These are phyloP conservation scores for Auriculariales sp. DNA, from an alignment of 768 basidiomycete species.

Conservation along the genomic window DNA sequence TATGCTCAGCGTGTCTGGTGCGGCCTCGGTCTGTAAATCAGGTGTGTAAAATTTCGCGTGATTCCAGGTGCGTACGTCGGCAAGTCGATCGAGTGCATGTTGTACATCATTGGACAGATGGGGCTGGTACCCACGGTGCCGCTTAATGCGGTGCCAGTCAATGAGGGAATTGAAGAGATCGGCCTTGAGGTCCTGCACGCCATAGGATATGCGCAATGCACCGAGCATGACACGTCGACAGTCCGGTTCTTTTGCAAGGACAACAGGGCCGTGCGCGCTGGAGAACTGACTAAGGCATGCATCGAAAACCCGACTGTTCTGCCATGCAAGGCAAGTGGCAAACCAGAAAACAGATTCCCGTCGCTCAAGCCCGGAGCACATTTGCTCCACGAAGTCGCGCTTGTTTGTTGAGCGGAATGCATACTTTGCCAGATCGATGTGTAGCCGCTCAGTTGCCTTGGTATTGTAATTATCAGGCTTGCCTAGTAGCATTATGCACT, in stretches of 20 bases:
- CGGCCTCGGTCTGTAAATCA: constrained; percentile 16
- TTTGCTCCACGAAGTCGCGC: constrained; percentile 24
- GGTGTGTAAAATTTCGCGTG: constrained; percentile 15
- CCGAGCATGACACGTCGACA: not conserved
- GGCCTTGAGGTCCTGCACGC: not conserved
- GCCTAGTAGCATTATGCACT: constrained; percentile 1
- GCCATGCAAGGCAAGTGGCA: constrained; percentile 7
- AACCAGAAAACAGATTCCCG: constrained; percentile 17
- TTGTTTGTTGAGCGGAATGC: constrained; percentile 21
- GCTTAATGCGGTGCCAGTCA: not conserved
- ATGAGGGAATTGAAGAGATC: not conserved
- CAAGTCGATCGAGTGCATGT: not conserved
- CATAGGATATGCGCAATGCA: not conserved
- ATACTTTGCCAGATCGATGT: constrained; percentile 25
- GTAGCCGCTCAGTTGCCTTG: constrained; percentile 8
- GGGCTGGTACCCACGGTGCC: not conserved
- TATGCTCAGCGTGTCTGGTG: constrained; percentile 7
- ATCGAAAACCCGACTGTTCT: not conserved
- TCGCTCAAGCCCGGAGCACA: constrained; percentile 23
- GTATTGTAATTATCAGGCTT: constrained; percentile 7
- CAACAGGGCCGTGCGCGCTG: not conserved
- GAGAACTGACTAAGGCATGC: not conserved
- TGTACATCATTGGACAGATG: not conserved
- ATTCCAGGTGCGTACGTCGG: constrained; percentile 17
- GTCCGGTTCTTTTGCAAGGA: not conserved